Base-by-base conservation (phyloP, 2,329 filamentous ascomycete species). In the Hypoxylon sp. region DNA sequence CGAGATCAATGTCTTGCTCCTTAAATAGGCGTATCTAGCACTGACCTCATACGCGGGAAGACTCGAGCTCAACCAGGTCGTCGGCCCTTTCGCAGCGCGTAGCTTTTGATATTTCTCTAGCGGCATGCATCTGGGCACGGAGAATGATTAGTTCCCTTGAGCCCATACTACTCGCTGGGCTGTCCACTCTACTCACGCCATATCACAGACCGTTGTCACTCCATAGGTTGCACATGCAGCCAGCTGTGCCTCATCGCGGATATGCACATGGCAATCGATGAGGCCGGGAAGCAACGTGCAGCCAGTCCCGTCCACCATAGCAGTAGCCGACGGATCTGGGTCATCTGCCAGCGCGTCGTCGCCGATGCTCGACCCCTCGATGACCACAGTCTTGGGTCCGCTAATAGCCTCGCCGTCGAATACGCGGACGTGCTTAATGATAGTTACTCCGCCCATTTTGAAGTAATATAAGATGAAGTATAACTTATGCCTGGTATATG, bases 241-340 rank as follows among this genome's bases (percentile, higher is more conserved):
- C 1, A 75, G 62, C 55, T 75, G 66, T 3, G 59, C 66, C 22
- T 51, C 58, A n/a, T 62, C 64, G 48, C 54, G 44, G 50, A 74
- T 74, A 48, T 74, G 73, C 30, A 73, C 74, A 48, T 76, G 73
- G 53, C 71, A 71, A 62, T 76, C 74, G 54, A 76, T 71, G 20
- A 75, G 71, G n/a, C 74, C 73, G 6, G 74, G 73, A 1, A 75
- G 56, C 10, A 75, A 20, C 6, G 71, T 75, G 58, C 71, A 72
- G 17, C 73, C 72, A 2, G 61, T 73, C n/a, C 71, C 72, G 48
- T 74, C 69, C 35, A 76, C 53, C 13, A 74, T 48, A 1, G 40
- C 59, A 5, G 54, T 64, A 4, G 54, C 42, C 5, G 54, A 58
- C 31, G 46, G 44, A 46, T 66, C 55, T 2, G 68, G 40, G 2